Percentiles rank a stretch among this genome's conserved stretches.
phyloP scores from a whole-genome alignment of 164 flowering plant genomes.

The Vitis riparia region DNA sequence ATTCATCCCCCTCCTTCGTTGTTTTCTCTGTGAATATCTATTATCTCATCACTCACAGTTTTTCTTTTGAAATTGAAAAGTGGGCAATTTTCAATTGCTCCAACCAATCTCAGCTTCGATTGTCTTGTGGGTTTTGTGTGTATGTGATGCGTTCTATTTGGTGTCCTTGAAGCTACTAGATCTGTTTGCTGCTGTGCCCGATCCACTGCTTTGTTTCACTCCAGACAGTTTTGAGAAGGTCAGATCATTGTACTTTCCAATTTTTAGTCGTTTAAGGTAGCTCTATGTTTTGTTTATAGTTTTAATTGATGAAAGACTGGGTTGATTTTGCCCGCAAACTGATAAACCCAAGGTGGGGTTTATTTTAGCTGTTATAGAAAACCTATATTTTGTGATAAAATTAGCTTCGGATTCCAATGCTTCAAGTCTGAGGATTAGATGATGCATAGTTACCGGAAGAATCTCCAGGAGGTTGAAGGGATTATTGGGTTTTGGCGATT shows the following conservation, averaged over 20 bases:
- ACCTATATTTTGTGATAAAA: too few relatives aligned
- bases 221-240: conserved; percentile 19
- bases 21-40: neutral
- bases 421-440: conserved; percentile 16
- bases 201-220: conserved; percentile 21
- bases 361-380: neutral
- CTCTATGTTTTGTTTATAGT: neutral
- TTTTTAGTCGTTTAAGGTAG: neutral
- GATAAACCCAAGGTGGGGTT: neutral
- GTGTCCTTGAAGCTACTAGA: conserved; percentile 22
- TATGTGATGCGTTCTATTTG: conserved; percentile 27
- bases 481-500: conserved; percentile 18
- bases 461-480: conserved; percentile 19
- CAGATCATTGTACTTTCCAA: conserved; percentile 26
- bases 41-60: too few relatives aligned
- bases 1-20: neutral
- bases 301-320: conserved; percentile 1
- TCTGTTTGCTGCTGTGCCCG: conserved; percentile 28
- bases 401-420: conserved; percentile 8
- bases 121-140: conserved; percentile 13
- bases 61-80: neutral
- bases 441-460: conserved; percentile 12
- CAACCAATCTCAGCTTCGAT: conserved; percentile 9
- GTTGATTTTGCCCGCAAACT: neutral
- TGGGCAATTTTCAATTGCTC: neutral